These are phyloP conservation scores for Erythrobasidium hasegawianum DNA, from an alignment of 1,284 basidiomycete species.

Conservation along the genomic window DNA sequence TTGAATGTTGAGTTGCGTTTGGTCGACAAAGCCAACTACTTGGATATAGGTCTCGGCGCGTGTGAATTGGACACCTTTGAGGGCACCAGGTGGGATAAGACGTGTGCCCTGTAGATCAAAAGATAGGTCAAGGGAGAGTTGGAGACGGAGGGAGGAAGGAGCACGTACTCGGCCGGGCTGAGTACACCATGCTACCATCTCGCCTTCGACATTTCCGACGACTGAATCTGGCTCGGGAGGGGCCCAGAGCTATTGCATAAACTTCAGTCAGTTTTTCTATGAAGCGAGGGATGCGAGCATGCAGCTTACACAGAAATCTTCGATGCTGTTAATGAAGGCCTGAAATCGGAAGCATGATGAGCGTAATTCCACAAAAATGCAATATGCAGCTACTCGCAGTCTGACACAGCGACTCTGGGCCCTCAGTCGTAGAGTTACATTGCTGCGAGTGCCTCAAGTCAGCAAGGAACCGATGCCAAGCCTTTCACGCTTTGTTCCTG, in stretches of 20 bases:
- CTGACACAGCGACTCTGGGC: slow-evolving; percentile 61
- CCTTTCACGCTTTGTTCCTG: neutral
- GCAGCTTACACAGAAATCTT: slow-evolving; percentile 37
- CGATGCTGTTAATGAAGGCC: slow-evolving; percentile 42
- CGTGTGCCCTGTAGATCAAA: slow-evolving; percentile 42
- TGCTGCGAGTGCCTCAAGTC: neutral
- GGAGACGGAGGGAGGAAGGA: no score
- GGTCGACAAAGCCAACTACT: slow-evolving; percentile 51
- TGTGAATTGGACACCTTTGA: slow-evolving; percentile 45
- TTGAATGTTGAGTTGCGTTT: slow-evolving; percentile 56
- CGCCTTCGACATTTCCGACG: slow-evolving; percentile 40
- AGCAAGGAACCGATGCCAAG: neutral
- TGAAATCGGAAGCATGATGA: neutral
- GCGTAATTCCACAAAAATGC: neutral
- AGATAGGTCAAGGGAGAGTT: no score
- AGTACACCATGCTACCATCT: slow-evolving; percentile 43
- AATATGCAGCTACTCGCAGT: no score
- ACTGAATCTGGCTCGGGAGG: slow-evolving; percentile 36
- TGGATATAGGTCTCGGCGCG: slow-evolving; percentile 51
- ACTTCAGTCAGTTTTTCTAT: no score
- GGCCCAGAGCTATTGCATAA: slow-evolving; percentile 35
- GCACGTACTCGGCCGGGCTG: slow-evolving; percentile 27
- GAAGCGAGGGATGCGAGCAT: no score
- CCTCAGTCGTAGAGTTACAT: slow-evolving; percentile 67
- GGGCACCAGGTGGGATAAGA: slow-evolving; percentile 45